These are phyloP conservation scores for Aurifilum marmelostoma DNA, from an alignment of 2,329 filamentous ascomycete genomes.

Conservation along the genomic window DNA sequence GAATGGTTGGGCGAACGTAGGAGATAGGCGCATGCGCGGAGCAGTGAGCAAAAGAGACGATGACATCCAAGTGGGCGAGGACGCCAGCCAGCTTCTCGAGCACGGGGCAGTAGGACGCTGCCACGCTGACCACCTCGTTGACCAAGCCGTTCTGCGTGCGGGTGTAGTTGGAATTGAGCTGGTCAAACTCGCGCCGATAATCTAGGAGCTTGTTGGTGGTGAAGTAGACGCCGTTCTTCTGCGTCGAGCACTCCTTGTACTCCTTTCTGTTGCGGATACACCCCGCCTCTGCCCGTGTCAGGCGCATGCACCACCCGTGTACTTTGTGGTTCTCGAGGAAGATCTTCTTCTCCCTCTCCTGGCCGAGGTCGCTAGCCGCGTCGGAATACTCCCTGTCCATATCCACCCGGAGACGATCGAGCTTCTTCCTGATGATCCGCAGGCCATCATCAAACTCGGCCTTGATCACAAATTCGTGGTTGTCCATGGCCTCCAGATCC, in stretches of 20 bases:
- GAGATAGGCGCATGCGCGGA: constrained; percentile 90
- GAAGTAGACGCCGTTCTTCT: constrained; percentile 99
- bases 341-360: constrained; percentile 97
- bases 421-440: constrained; percentile 84
- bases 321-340: constrained; percentile 96
- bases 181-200: constrained; percentile 87
- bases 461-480: constrained; percentile 99
- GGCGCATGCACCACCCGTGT: constrained; percentile 93
- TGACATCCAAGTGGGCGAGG: constrained; percentile 91
- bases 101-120: constrained; percentile 91
- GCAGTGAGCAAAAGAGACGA: constrained; percentile 90
- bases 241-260: constrained; percentile 94
- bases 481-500: constrained; percentile 90
- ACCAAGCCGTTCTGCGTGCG: constrained; percentile 90
- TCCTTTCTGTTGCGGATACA: constrained; percentile 89
- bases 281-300: constrained; percentile 87
- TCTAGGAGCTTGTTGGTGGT: constrained; percentile 82
- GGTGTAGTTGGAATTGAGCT: constrained; percentile 92
- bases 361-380: constrained; percentile 79
- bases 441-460: constrained; percentile 93
- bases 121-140: constrained; percentile 88
- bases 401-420: constrained; percentile 80
- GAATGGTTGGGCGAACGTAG: constrained; percentile 89
- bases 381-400: constrained; percentile 82
- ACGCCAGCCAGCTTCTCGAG: constrained; percentile 87